These are phyloP conservation scores for Fusarium miscanthi DNA, from an alignment of 2,329 filamentous ascomycete species.

Conservation along the genomic window DNA sequence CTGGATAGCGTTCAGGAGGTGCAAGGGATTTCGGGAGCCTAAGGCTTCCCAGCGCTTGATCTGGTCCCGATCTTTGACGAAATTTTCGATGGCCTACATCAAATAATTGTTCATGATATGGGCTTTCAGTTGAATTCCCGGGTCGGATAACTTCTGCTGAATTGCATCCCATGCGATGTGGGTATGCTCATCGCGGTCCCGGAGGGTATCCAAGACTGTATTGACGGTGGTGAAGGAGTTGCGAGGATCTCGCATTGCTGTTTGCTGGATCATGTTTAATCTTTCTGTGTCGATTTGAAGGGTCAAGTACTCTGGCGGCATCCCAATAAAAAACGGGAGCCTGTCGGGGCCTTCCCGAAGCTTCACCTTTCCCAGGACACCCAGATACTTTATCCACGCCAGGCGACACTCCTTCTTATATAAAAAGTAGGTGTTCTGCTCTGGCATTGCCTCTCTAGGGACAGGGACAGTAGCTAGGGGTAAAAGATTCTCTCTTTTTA, in stretches of 20 bases:
- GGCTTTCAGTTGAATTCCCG: background rate
- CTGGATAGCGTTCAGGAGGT: background rate
- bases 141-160: background rate
- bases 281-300: background rate
- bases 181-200: background rate
- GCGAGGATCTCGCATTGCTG: background rate
- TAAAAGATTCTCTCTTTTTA: background rate
- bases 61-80: background rate
- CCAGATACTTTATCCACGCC: constrained; percentile 3
- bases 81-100: background rate
- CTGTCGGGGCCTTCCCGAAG: background rate
- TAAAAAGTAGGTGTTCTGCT: background rate
- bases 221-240: background rate
- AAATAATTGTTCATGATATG: background rate
- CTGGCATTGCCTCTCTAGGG: background rate
- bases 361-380: background rate
- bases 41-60: background rate
- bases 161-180: background rate
- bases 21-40: background rate
- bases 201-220: background rate
- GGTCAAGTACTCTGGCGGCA: background rate
- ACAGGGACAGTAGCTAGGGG: accelerated
- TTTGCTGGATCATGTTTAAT: background rate
- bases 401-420: constrained; percentile 9
- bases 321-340: background rate